Evolutionary conservation across 179 eudicot genomes (phyloP), one percentile per base, ranked within the genome.

Genomic region (Actinidia polygama): DNA sequence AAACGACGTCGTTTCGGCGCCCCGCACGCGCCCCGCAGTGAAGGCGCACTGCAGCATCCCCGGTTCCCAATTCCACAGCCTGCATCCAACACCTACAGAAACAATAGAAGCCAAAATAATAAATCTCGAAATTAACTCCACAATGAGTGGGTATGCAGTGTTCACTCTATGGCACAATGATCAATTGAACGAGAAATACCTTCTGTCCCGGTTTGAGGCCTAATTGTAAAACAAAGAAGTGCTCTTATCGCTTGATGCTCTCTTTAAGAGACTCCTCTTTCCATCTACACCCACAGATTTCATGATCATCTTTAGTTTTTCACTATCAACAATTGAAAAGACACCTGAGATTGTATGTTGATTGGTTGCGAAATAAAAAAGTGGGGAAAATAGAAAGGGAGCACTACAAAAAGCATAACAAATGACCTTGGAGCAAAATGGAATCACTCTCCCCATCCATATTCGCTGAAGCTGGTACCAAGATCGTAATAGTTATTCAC

Each of bases 401-500:
- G 26, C n/a, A 73, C 55, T 6, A 0, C 10, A 44, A 63, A 26
- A 50, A 47, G 77, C 24, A 67, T 10, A 44, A 67, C 18, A 4
- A 77, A 30, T 80, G 24, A 94, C 99, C 99, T 94, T 80, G 88
- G 92, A 18, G 99, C 98, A 90, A 96, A 96, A 84, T 96, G 99
- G 87, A 96, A 96, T 40, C 98, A 94, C 83, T 96, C 99, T 87
- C 99, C 99, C 99, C 99, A 96, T 71, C 98, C 99, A 90, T 91
- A 94, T 87, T 96, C 99, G 67, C 94, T 94, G 91, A 96, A 94
- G 87, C 99, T 96, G 54, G 99, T 96, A 23, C 88, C 97, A 63
- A 94, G 92, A 86, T 96, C 98, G 84, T 96, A 96, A 73, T 94
- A 96, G 80, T 96, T 96, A 74, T 96, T 94, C 51, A 96, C 99